These are phyloP conservation scores for Hymenoscyphus occultus DNA, from an alignment of 2,329 filamentous ascomycete genomes.

Conservation along the genomic window DNA sequence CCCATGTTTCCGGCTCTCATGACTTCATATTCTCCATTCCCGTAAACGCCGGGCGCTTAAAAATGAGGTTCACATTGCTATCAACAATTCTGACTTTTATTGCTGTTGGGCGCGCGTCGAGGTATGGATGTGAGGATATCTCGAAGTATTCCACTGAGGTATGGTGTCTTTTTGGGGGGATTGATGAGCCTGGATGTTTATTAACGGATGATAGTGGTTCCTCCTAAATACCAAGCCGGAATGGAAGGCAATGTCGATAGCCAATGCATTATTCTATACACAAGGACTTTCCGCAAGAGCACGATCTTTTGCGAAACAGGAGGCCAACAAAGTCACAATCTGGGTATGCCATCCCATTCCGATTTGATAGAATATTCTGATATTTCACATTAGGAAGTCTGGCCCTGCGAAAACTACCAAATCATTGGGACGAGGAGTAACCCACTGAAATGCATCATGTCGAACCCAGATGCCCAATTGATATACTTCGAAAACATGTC, in stretches of 20 bases:
- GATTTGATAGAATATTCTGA: not conserved
- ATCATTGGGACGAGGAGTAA: constrained; percentile 8
- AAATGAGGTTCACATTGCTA: not conserved
- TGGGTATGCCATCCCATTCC: constrained; percentile 5
- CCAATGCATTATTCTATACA: constrained; percentile 14
- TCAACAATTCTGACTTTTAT: not conserved
- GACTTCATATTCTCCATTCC: not conserved
- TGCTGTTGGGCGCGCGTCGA: not conserved
- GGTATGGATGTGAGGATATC: not conserved
- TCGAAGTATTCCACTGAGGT: constrained; percentile 1
- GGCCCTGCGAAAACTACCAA: constrained; percentile 17
- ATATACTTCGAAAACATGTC: constrained; percentile 19
- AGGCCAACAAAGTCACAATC: constrained; percentile 12
- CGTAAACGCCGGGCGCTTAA: not conserved
- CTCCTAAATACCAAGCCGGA: constrained; percentile 12
- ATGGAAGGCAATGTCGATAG: constrained; percentile 9
- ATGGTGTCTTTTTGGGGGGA: not conserved
- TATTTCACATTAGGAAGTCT: constrained; percentile 8
- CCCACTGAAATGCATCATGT: constrained; percentile 14
- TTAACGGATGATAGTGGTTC: constrained; percentile 10
- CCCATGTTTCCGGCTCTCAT: not conserved
- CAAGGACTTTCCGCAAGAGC: constrained; percentile 11
- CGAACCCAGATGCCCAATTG: constrained; percentile 1
- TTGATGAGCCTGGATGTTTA: too few species aligned
- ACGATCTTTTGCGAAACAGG: constrained; percentile 9